These are phyloP conservation scores for Fusarium tjaetaba DNA, from an alignment of 2,329 filamentous ascomycete genomes.

Conservation along the genomic window DNA sequence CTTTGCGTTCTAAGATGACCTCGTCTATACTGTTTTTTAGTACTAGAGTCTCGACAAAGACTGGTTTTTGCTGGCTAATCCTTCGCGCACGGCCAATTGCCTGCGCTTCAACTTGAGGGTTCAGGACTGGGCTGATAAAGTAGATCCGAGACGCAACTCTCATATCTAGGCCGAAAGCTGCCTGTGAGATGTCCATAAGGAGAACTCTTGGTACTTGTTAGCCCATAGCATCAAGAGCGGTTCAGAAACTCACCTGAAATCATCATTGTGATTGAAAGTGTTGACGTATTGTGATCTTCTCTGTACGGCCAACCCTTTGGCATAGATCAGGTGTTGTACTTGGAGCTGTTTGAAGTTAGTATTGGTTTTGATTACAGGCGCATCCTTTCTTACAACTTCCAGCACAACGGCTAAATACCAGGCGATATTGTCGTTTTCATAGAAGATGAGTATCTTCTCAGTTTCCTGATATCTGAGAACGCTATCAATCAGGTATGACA, in stretches of 20 bases:
- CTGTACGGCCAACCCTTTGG: conserved; percentile 67
- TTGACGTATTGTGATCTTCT: conserved; percentile 79
- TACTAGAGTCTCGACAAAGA: conserved; percentile 87
- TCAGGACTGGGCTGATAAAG: conserved; percentile 88
- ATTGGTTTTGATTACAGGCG: not conserved
- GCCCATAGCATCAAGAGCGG: not conserved
- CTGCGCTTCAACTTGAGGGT: conserved; percentile 86
- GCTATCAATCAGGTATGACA: conserved; percentile 83
- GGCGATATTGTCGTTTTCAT: conserved; percentile 86
- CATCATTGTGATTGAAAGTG: conserved; percentile 75
- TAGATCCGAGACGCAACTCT: conserved; percentile 85
- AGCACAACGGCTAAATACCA: conserved; percentile 87
- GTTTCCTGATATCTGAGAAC: conserved; percentile 72
- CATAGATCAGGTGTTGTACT: conserved; percentile 73
- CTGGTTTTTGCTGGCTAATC: conserved; percentile 82
- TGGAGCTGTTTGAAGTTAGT: conserved; percentile 55
- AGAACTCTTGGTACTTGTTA: conserved; percentile 67
- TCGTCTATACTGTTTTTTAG: conserved; percentile 85
- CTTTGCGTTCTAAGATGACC: conserved; percentile 77
- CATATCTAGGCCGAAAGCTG: conserved; percentile 88
- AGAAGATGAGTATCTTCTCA: conserved; percentile 94
- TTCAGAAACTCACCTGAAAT: conserved; percentile 60
- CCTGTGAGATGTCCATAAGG: conserved; percentile 90
- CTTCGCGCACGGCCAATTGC: conserved; percentile 90
- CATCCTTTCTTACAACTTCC: conserved; percentile 66